A percentile compares a stretch with the other conserved stretches of the same genome.
phyloP scores from a whole-genome alignment of 1,139 yeast genomes.

The Suhomyces guaymorum region DNA sequence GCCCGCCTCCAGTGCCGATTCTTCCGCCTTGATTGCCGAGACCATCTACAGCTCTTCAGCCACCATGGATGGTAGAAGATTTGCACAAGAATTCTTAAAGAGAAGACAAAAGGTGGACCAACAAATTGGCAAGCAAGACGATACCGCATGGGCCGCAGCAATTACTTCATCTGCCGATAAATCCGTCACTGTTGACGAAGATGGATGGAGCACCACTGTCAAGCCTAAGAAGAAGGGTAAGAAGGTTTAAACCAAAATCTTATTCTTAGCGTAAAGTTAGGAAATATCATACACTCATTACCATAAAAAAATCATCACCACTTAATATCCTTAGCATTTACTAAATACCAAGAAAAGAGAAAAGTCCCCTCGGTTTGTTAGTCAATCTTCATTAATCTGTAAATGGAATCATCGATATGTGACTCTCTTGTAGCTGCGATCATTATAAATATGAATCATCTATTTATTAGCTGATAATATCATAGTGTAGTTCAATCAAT shows the following conservation, averaged over 20 bases:
- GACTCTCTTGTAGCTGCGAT: too few relatives aligned
- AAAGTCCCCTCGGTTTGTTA: too few relatives aligned
- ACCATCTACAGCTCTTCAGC: slow-evolving; percentile 88
- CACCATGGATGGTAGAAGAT: slow-evolving; percentile 92
- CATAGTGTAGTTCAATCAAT: too few relatives aligned
- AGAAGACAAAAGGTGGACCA: slow-evolving; percentile 72
- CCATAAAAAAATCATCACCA: background rate
- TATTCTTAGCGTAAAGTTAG: too few relatives aligned
- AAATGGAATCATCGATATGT: too few relatives aligned
- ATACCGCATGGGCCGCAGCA: slow-evolving; percentile 68
- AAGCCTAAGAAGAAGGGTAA: slow-evolving; percentile 36
- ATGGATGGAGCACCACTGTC: slow-evolving; percentile 67
- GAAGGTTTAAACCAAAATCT: slow-evolving; percentile 15
- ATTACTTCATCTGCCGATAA: slow-evolving; percentile 50
- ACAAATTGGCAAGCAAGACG: slow-evolving; percentile 46
- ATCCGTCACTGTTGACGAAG: slow-evolving; percentile 56
- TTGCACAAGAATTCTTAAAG: slow-evolving; percentile 85
- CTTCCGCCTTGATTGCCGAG: slow-evolving; percentile 85
- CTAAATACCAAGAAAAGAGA: background rate
- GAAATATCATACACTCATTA: too few relatives aligned
- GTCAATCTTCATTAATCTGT: background rate
- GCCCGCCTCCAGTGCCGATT: slow-evolving; percentile 66
- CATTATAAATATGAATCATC: too few relatives aligned
- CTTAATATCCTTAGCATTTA: background rate
- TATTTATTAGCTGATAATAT: too few relatives aligned